Percentiles rank a stretch among this genome's conserved stretches.
Evolutionary conservation across 176 grass and related monocot species (phyloP).

Genomic region (Eragrostis nindensis): DNA sequence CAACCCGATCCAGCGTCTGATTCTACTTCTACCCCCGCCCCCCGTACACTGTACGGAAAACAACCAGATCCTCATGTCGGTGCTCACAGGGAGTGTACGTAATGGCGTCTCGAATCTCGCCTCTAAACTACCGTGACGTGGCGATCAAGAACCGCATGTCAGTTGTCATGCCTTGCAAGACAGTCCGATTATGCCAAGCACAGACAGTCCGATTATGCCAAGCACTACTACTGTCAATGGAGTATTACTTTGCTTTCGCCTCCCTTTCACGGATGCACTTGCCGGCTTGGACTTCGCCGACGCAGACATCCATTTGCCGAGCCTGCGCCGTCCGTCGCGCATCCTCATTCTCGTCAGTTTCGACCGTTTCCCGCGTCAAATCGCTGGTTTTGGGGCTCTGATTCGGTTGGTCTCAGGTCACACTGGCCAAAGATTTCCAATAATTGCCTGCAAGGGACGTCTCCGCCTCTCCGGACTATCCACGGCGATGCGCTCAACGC

Average conservation of each 20-base stretch:
- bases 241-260: no score
- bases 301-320: no score
- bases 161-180: neutral
- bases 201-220: neutral
- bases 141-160: neutral
- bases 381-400: neutral
- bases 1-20: no score
- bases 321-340: neutral
- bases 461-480: neutral
- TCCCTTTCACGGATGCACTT: no score
- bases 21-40: no score
- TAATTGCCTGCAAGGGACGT: conserved; percentile 3
- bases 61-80: no score
- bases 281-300: no score
- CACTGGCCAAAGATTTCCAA: neutral
- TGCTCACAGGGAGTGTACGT: no score
- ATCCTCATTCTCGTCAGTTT: neutral
- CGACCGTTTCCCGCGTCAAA: neutral
- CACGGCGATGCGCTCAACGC: neutral
- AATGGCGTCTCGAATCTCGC: no score
- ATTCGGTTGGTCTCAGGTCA: conserved; percentile 19
- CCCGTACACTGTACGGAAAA: no score
- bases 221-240: no score
- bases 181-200: neutral
- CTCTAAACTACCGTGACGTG: neutral